These are phyloP conservation scores for Cystofilobasidium bisporidii DNA, from an alignment of 768 basidiomycete genomes.

Conservation along the genomic window DNA sequence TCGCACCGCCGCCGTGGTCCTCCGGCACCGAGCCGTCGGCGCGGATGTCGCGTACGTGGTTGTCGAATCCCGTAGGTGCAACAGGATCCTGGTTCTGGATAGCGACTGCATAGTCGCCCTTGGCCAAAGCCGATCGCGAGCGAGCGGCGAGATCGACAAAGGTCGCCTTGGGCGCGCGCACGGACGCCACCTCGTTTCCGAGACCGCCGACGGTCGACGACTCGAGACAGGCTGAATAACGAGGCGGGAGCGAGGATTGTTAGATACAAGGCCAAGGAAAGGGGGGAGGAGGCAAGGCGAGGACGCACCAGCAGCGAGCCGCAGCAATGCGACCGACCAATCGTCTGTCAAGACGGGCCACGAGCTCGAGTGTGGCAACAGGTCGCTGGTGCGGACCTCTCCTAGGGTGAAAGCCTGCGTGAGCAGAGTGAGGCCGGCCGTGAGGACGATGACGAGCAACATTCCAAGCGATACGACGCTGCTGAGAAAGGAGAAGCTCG, in stretches of 20 bases:
- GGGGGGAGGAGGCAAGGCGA: too few relatives aligned
- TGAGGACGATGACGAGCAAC: constrained; percentile 18
- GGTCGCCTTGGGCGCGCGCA: not conserved
- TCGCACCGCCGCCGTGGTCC: not conserved
- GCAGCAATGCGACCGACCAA: constrained; percentile 12
- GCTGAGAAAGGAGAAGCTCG: constrained; percentile 23
- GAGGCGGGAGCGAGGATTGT: not conserved
- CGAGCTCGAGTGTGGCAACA: constrained; percentile 12
- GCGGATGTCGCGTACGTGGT: not conserved
- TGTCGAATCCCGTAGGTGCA: not conserved
- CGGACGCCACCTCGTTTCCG: not conserved
- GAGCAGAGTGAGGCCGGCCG: constrained; percentile 14
- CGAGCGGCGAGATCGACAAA: not conserved
- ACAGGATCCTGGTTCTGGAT: not conserved
- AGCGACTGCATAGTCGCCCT: not conserved
- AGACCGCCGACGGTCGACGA: not conserved
- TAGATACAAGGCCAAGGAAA: not conserved
- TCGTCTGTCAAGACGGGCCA: constrained; percentile 11
- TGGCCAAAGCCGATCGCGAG: not conserved
- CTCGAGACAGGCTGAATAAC: not conserved
- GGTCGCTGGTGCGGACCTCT: not conserved
- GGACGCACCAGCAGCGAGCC: constrained; percentile 1
- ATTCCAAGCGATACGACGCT: constrained; percentile 18
- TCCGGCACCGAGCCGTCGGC: not conserved
- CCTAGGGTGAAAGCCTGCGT: constrained; percentile 17